Evolutionary conservation across 768 basidiomycete species (phyloP).

Genomic region (Tylopilus intermedius): DNA sequence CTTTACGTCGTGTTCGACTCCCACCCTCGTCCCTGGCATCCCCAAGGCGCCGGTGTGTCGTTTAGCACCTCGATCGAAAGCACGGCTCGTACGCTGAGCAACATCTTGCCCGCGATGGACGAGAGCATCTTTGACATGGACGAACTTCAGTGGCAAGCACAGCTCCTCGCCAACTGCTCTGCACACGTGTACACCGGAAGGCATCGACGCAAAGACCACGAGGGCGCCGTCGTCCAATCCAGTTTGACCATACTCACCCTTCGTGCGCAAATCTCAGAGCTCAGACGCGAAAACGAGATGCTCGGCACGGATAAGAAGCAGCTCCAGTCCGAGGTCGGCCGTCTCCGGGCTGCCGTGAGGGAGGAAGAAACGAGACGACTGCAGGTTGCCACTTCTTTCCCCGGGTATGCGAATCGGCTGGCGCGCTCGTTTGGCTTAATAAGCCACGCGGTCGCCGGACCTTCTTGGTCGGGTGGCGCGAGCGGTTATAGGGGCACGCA

Average conservation of each 20-base stretch:
- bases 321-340: conserved; percentile 25
- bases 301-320: conserved; percentile 21
- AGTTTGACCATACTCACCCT: conserved; percentile 45
- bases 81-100: conserved; percentile 41
- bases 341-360: conserved; percentile 12
- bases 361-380: conserved; percentile 8
- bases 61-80: conserved; percentile 43
- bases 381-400: background rate
- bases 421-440: conserved; percentile 5
- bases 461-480: conserved; percentile 11
- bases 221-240: conserved; percentile 42
- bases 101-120: conserved; percentile 46
- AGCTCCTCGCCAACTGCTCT: conserved; percentile 56
- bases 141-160: conserved; percentile 58
- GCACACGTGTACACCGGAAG: conserved; percentile 50
- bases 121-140: conserved; percentile 37
- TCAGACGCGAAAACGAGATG: conserved; percentile 30
- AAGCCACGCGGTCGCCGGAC: conserved; percentile 23
- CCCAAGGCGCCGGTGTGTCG: conserved; percentile 56
- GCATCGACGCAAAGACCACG: conserved; percentile 17
- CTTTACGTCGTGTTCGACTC: conserved; percentile 65
- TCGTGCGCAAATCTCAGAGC: conserved; percentile 36
- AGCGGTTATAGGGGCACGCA: background rate
- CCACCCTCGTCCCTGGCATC: conserved; percentile 56
- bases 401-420: background rate